phyloP scores from a whole-genome alignment of 2,329 filamentous ascomycete species.

The Ophiobolus disseminans region DNA sequence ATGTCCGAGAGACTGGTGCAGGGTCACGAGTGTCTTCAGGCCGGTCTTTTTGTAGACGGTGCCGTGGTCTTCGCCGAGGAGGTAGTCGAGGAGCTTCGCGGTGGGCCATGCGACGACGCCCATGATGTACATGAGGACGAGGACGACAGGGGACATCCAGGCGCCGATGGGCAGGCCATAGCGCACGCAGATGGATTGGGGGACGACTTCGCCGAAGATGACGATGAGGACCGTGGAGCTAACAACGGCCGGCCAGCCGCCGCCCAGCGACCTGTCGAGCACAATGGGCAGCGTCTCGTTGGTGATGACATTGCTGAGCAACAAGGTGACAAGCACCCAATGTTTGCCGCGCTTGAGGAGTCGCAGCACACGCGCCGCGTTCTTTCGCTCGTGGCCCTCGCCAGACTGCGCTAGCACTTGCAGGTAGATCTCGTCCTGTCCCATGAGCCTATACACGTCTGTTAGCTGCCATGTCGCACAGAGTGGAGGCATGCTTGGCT shows the following conservation, averaged over 20 bases:
- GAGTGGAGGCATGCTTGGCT: conserved; percentile 42
- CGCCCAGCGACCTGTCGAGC: conserved; percentile 89
- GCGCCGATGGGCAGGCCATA: conserved; percentile 95
- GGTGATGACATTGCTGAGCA: conserved; percentile 96
- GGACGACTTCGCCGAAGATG: conserved; percentile 96
- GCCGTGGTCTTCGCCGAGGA: conserved; percentile 93
- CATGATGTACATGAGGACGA: conserved; percentile 89
- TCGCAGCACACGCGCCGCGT: conserved; percentile 80
- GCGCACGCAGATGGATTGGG: conserved; percentile 94
- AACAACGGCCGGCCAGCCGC: conserved; percentile 91
- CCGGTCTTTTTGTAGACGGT: conserved; percentile 98
- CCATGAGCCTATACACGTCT: conserved; percentile 62
- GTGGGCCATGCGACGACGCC: conserved; percentile 91
- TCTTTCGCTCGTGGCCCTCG: conserved; percentile 82
- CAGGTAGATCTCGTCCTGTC: conserved; percentile 92
- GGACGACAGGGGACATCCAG: conserved; percentile 87
- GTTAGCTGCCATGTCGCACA: conserved; percentile 31
- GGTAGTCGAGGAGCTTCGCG: conserved; percentile 90
- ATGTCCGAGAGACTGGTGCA: conserved; percentile 89
- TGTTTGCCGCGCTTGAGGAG: conserved; percentile 90
- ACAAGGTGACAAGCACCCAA: conserved; percentile 94
- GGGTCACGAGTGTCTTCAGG: conserved; percentile 91
- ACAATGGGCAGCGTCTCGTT: conserved; percentile 94
- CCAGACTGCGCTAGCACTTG: conserved; percentile 90
- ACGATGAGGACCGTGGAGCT: conserved; percentile 95